phyloP scores from a whole-genome alignment of 2,329 filamentous ascomycete species.

The Aphanoascus verrucosus region DNA sequence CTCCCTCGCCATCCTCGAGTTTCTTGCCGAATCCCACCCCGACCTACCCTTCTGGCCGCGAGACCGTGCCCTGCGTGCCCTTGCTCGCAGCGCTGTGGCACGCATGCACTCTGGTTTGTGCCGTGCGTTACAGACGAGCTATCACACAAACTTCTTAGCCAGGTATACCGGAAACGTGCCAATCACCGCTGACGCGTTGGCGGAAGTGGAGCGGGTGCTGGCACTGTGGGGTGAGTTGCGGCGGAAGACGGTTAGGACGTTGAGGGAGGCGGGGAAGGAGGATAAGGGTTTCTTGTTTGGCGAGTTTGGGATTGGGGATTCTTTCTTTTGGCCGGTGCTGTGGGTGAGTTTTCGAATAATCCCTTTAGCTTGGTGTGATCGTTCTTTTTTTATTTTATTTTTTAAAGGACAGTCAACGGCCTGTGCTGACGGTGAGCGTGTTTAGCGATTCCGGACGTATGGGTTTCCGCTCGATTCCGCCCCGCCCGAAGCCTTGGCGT shows the following conservation, averaged over 20 bases:
- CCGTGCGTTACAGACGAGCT: conserved; percentile 19
- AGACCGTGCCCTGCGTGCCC: conserved; percentile 25
- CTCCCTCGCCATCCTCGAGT: conserved; percentile 28
- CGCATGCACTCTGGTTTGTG: conserved; percentile 30
- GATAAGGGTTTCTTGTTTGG: conserved; percentile 32
- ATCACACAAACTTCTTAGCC: conserved; percentile 24
- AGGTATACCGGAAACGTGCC: conserved; percentile 26
- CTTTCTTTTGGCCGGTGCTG: conserved; percentile 32
- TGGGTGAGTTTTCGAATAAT: conserved; percentile 22
- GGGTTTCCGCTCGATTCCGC: conserved; percentile 23
- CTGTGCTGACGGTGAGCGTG: not conserved
- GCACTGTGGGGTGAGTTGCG: conserved; percentile 23
- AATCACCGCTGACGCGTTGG: conserved; percentile 18
- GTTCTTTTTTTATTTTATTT: not conserved
- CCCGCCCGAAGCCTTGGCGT: conserved; percentile 21
- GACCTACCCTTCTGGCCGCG: conserved; percentile 24
- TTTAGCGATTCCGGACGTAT: conserved; percentile 27
- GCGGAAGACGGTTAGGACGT: conserved; percentile 18
- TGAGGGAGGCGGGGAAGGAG: conserved; percentile 19
- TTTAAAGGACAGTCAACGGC: not conserved
- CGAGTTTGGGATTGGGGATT: conserved; percentile 30
- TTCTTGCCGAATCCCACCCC: conserved; percentile 26
- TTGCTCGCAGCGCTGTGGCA: conserved; percentile 25
- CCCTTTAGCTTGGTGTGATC: not conserved
- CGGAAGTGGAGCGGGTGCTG: conserved; percentile 22